These are phyloP conservation scores for Wickerhamiella spandovensis DNA, from an alignment of 805 yeast species.

Conservation along the genomic window DNA sequence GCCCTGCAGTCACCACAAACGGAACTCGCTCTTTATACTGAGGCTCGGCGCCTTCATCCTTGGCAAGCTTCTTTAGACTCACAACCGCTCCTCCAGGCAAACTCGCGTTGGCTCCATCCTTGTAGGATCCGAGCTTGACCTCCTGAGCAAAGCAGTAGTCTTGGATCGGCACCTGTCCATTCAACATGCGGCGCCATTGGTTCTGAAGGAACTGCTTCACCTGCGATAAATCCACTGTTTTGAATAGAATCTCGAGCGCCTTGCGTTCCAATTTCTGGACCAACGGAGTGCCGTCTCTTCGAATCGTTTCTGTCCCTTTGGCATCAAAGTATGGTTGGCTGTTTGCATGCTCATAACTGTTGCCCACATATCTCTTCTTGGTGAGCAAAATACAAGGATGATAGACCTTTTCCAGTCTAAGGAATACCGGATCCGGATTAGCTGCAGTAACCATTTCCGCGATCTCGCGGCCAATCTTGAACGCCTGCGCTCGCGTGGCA, in stretches of 20 bases:
- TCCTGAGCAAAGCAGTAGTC: conserved; percentile 90
- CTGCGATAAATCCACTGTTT: conserved; percentile 51
- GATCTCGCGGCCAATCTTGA: conserved; percentile 56
- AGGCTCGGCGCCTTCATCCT: conserved; percentile 66
- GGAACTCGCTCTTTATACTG: conserved; percentile 85
- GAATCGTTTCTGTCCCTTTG: conserved; percentile 87
- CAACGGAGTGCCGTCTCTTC: conserved; percentile 92
- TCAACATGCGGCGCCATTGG: conserved; percentile 54
- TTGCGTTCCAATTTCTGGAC: conserved; percentile 72
- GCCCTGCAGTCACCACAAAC: conserved; percentile 59
- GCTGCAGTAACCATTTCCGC: conserved; percentile 46
- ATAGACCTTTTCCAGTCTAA: conserved; percentile 88
- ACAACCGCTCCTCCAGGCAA: conserved; percentile 89
- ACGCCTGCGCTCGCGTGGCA: conserved; percentile 61
- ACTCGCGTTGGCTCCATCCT: conserved; percentile 37
- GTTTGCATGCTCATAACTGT: conserved; percentile 52
- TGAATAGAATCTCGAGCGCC: conserved; percentile 54
- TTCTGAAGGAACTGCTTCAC: conserved; percentile 52
- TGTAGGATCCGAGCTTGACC: conserved; percentile 73
- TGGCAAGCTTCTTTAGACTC: conserved; percentile 45
- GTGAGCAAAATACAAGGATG: conserved; percentile 72
- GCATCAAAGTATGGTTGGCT: conserved; percentile 68
- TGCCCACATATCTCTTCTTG: conserved; percentile 87
- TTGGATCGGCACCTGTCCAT: conserved; percentile 51
- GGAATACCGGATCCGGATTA: conserved; percentile 68